Evolutionary conservation across 2,329 filamentous ascomycete species (phyloP).

Genomic region (Fusarium sp.): DNA sequence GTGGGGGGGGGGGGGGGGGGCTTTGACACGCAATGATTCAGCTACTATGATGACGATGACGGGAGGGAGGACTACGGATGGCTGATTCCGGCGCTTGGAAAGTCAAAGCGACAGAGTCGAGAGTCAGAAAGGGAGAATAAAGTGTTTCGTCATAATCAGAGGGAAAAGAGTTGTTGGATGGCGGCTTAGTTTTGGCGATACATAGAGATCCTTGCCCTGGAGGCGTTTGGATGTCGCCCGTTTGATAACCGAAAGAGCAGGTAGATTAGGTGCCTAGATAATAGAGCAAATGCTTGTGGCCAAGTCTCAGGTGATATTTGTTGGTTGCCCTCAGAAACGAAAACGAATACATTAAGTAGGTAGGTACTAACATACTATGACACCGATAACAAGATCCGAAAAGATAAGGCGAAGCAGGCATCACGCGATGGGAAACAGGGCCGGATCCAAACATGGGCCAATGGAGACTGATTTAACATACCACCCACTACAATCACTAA

Average conservation of each 20-base stretch:
- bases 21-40: constrained; percentile 12
- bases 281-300: constrained; percentile 1
- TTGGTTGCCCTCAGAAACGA: not conserved
- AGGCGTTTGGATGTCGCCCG: constrained; percentile 6
- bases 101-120: not conserved
- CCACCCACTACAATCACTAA: constrained; percentile 1
- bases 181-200: constrained; percentile 11
- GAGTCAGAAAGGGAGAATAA: not conserved
- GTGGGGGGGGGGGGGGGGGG: no score
- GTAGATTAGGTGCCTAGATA: not conserved
- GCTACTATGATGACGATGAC: constrained; percentile 20
- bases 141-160: not conserved
- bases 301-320: not conserved
- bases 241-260: constrained; percentile 7
- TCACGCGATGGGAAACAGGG: not conserved
- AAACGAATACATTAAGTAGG: constrained; percentile 22
- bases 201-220: not conserved
- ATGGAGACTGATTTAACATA: constrained; percentile 22
- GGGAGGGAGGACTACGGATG: constrained; percentile 2
- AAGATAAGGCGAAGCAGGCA: not conserved
- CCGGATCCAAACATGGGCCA: constrained; percentile 15
- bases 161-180: not conserved
- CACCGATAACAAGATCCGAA: not conserved
- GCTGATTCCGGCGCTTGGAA: constrained; percentile 7
- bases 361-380: no score